Evolutionary conservation across 2,329 filamentous ascomycete species (phyloP).

Genomic region (Cadophora sp.): DNA sequence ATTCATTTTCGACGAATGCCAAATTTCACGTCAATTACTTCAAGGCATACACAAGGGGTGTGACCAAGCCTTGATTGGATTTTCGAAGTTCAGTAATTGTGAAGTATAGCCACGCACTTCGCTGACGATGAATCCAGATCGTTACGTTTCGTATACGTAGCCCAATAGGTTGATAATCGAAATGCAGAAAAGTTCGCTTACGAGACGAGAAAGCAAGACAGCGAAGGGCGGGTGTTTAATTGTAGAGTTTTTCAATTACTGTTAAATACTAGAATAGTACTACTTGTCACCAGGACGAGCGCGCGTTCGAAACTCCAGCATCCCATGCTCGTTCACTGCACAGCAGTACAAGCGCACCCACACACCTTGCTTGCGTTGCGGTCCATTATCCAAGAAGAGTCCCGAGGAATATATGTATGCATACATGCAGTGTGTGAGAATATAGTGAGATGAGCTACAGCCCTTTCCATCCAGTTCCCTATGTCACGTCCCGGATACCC

Average conservation of each 20-base stretch:
- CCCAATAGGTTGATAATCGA: too few relatives aligned
- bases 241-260: conserved; percentile 31
- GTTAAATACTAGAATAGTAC: conserved; percentile 35
- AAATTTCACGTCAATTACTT: too few relatives aligned
- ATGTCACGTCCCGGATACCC: conserved; percentile 17
- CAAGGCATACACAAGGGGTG: too few relatives aligned
- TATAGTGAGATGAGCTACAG: conserved; percentile 45
- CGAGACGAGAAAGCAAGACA: not conserved
- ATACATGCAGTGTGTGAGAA: conserved; percentile 32
- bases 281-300: conserved; percentile 26
- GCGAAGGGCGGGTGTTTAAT: not conserved
- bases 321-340: conserved; percentile 35
- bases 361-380: conserved; percentile 16
- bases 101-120: too few relatives aligned
- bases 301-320: conserved; percentile 32
- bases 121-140: too few relatives aligned
- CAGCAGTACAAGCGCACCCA: conserved; percentile 33
- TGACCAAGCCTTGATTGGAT: too few relatives aligned
- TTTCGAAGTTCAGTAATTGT: too few relatives aligned
- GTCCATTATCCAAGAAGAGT: conserved; percentile 6
- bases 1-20: not conserved
- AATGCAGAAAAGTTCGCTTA: not conserved
- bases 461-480: conserved; percentile 27
- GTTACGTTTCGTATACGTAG: too few relatives aligned
- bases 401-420: not conserved